Evolutionary conservation across 345 rosid genomes (phyloP).

Genomic region (Hibiscus syriacus): DNA sequence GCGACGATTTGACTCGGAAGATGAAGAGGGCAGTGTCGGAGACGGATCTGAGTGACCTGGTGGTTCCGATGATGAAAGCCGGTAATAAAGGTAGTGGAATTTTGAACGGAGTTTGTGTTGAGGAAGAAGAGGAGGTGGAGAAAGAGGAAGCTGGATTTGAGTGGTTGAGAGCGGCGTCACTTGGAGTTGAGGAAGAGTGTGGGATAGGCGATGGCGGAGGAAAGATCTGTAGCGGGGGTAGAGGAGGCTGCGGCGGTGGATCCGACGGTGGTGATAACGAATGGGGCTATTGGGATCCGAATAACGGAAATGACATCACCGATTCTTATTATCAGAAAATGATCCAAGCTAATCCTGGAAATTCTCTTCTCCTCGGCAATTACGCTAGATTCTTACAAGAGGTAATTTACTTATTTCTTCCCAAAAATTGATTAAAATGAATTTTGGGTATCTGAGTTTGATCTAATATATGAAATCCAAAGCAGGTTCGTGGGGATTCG

Average conservation of each 20-base stretch:
- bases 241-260: slow-evolving; percentile 12
- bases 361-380: slow-evolving; percentile 68
- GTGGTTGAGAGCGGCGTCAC: slow-evolving; percentile 16
- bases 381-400: slow-evolving; percentile 88
- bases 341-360: slow-evolving; percentile 86
- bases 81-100: not conserved
- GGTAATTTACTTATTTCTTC: slow-evolving; percentile 27
- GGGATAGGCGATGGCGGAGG: slow-evolving; percentile 42
- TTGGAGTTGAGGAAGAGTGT: slow-evolving; percentile 21
- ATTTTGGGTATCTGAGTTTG: not conserved
- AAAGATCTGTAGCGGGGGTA: slow-evolving; percentile 33
- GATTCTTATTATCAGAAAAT: slow-evolving; percentile 64
- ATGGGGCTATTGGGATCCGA: slow-evolving; percentile 24
- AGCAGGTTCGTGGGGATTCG: slow-evolving; percentile 60
- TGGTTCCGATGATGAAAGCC: slow-evolving; percentile 6
- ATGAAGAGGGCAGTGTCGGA: slow-evolving; percentile 56
- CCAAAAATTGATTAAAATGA: not conserved
- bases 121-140: slow-evolving; percentile 43
- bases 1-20: slow-evolving; percentile 23
- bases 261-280: slow-evolving; percentile 37
- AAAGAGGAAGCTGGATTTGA: slow-evolving; percentile 22
- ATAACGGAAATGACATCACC: slow-evolving; percentile 30
- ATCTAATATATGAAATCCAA: slow-evolving; percentile 1
- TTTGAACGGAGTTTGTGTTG: slow-evolving; percentile 24
- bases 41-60: slow-evolving; percentile 35